Percentiles rank a stretch among this genome's conserved stretches.
Conservation (phyloP, 208 protist species). For the Crithidia bombi region DNA sequence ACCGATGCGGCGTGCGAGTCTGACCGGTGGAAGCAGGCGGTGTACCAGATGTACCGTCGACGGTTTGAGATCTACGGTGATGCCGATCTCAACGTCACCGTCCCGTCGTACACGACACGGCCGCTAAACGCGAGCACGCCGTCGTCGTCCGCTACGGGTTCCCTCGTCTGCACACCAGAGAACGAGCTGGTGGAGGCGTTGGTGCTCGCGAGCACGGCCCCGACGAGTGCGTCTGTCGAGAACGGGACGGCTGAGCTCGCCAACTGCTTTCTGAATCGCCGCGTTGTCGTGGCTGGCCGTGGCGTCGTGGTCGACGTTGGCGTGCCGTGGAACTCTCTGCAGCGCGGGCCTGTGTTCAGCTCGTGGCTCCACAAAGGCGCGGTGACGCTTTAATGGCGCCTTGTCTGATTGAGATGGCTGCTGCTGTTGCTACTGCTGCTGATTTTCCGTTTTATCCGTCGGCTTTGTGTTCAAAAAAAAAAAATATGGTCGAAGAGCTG, state of each 20-base stretch:
- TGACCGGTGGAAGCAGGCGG: slow-evolving; percentile 26
- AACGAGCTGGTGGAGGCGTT: slow-evolving; percentile 31
- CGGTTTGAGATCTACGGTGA: slow-evolving; percentile 34
- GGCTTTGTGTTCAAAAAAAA: too few relatives aligned
- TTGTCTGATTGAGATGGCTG: background rate
- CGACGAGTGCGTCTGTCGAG: background rate
- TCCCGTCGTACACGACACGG: slow-evolving; percentile 11
- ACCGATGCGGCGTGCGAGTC: background rate
- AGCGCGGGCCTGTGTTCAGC: slow-evolving; percentile 12
- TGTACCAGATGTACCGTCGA: slow-evolving; percentile 32
- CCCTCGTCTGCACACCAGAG: slow-evolving; percentile 22
- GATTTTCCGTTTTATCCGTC: background rate
- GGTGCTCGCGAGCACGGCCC: slow-evolving; percentile 23
- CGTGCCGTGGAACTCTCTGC: background rate
- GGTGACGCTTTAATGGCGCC: background rate
- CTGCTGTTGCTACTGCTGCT: background rate
- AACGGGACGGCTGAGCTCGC: slow-evolving; percentile 28
- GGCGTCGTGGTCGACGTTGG: slow-evolving; percentile 39
- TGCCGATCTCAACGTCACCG: slow-evolving; percentile 16
- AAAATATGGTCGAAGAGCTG: too few relatives aligned
- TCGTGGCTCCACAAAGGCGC: slow-evolving; percentile 27
- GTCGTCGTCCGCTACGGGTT: background rate
- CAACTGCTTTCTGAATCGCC: slow-evolving; percentile 34
- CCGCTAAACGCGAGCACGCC: too few relatives aligned
- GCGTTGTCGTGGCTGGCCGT: slow-evolving; percentile 19